Conservation (phyloP, 2,329 filamentous ascomycete species). For the Helicocarpus griseus region DNA sequence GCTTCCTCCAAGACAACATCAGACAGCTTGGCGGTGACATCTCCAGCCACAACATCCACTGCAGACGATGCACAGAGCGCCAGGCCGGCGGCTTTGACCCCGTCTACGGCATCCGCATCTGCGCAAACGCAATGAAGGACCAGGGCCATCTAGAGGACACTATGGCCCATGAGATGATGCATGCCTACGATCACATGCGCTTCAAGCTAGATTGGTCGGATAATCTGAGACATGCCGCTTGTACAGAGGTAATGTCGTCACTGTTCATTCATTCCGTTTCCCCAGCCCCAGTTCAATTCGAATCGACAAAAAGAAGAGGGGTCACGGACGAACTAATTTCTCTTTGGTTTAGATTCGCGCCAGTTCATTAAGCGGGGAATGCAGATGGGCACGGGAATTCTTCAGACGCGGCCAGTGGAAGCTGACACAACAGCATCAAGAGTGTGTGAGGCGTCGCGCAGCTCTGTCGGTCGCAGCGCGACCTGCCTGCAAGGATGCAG, state of each 20-base stretch:
- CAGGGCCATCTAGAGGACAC: conserved; percentile 83
- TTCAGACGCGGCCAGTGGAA: conserved; percentile 78
- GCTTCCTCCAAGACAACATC: conserved; percentile 78
- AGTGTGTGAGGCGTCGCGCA: conserved; percentile 77
- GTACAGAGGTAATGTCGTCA: conserved; percentile 70
- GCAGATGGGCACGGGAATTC: conserved; percentile 78
- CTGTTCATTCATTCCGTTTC: conserved; percentile 4
- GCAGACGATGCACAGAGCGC: conserved; percentile 64
- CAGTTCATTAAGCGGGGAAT: conserved; percentile 86
- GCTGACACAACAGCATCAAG: conserved; percentile 84
- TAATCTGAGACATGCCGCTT: conserved; percentile 79
- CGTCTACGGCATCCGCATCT: conserved; percentile 78
- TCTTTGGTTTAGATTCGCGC: conserved; percentile 62
- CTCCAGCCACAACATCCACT: conserved; percentile 65
- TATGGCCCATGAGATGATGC: conserved; percentile 93
- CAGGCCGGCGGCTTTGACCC: conserved; percentile 78
- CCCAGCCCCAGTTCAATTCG: no score
- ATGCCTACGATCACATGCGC: conserved; percentile 85
- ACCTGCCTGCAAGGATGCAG: conserved; percentile 72
- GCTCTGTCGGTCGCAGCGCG: conserved; percentile 68
- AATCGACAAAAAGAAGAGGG: no score
- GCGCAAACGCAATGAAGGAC: conserved; percentile 80
- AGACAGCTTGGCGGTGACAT: conserved; percentile 67
- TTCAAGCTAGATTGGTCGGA: conserved; percentile 83
- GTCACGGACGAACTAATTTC: no score